phyloP scores from a whole-genome alignment of 2,329 filamentous ascomycete genomes.

The Metarhizium robertsii region DNA sequence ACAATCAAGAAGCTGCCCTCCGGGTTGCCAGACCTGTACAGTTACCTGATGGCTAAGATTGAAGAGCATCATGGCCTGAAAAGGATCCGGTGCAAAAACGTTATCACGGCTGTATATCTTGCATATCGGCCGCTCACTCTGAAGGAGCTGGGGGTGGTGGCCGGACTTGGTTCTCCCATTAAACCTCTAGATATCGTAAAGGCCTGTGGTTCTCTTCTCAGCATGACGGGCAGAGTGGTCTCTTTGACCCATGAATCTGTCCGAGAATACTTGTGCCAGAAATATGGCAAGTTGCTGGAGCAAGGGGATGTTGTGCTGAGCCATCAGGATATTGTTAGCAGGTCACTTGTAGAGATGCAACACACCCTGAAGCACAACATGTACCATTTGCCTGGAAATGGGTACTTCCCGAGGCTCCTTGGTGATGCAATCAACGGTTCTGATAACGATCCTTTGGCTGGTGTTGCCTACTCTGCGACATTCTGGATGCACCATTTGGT shows the following conservation, averaged over 20 bases:
- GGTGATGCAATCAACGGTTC: conserved; percentile 5
- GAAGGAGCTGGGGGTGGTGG: conserved; percentile 19
- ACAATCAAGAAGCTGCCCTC: conserved; percentile 4
- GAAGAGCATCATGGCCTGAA: neutral
- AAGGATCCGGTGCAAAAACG: conserved; percentile 5
- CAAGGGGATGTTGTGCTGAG: conserved; percentile 12
- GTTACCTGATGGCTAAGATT: conserved; percentile 4
- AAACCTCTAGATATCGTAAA: conserved; percentile 16
- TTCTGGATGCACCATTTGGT: conserved; percentile 25
- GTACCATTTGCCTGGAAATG: conserved; percentile 18
- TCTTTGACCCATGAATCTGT: conserved; percentile 34
- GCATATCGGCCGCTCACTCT: conserved; percentile 26
- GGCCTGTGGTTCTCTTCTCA: conserved; percentile 28
- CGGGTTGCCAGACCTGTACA: conserved; percentile 5
- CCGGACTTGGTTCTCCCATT: conserved; percentile 10
- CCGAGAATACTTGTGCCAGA: conserved; percentile 27
- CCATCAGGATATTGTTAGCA: conserved; percentile 23
- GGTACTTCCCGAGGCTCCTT: conserved; percentile 13
- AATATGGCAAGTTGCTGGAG: conserved; percentile 17
- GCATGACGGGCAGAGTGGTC: conserved; percentile 17
- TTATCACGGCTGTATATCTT: conserved; percentile 11
- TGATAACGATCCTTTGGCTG: conserved; percentile 10
- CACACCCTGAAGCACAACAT: conserved; percentile 25
- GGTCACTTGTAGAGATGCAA: conserved; percentile 23
- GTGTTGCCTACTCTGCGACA: conserved; percentile 18